A percentile compares a stretch with the other conserved stretches of the same genome.
These are phyloP conservation scores for Pythium vanterpoolii DNA, from an alignment of 352 stramenopile genomes.

Conservation along the genomic window DNA sequence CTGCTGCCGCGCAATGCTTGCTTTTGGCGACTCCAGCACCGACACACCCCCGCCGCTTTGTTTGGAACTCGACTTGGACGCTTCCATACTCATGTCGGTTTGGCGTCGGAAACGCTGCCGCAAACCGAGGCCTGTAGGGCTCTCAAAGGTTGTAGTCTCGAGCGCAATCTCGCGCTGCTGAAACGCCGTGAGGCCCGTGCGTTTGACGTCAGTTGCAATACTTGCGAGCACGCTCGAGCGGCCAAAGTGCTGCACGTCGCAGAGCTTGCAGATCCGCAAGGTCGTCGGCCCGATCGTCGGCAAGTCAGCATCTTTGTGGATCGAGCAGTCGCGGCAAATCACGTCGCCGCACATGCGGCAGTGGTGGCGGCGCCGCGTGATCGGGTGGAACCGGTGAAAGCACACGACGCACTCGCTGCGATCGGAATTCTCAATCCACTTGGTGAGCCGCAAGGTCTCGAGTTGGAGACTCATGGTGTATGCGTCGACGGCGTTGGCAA, in stretches of 20 bases:
- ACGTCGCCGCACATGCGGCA: slow-evolving; percentile 75
- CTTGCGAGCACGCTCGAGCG: slow-evolving; percentile 20
- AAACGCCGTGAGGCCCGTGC: background rate
- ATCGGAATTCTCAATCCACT: slow-evolving; percentile 59
- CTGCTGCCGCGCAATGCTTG: no score
- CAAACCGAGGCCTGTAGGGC: background rate
- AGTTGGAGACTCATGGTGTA: slow-evolving; percentile 59
- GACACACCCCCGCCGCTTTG: background rate
- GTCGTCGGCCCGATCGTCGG: slow-evolving; percentile 58
- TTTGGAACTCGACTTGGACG: slow-evolving; percentile 1
- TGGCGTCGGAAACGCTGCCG: background rate
- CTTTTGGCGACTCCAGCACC: background rate
- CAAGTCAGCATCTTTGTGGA: slow-evolving; percentile 67
- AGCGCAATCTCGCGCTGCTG: slow-evolving; percentile 12
- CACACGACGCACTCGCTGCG: slow-evolving; percentile 57
- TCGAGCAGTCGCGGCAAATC: slow-evolving; percentile 71
- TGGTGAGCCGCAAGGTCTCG: slow-evolving; percentile 42
- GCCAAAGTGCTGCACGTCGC: slow-evolving; percentile 34
- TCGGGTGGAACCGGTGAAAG: slow-evolving; percentile 61
- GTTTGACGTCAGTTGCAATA: slow-evolving; percentile 19
- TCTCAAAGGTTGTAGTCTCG: slow-evolving; percentile 15
- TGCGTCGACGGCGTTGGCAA: slow-evolving; percentile 58
- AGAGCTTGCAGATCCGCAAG: slow-evolving; percentile 65
- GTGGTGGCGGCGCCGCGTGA: slow-evolving; percentile 64
- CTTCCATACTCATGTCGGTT: slow-evolving; percentile 11